Evolutionary conservation across 768 basidiomycete genomes (phyloP), one percentile per base, ranked within the genome.

Genomic region (Hebeloma cylindrosporum): DNA sequence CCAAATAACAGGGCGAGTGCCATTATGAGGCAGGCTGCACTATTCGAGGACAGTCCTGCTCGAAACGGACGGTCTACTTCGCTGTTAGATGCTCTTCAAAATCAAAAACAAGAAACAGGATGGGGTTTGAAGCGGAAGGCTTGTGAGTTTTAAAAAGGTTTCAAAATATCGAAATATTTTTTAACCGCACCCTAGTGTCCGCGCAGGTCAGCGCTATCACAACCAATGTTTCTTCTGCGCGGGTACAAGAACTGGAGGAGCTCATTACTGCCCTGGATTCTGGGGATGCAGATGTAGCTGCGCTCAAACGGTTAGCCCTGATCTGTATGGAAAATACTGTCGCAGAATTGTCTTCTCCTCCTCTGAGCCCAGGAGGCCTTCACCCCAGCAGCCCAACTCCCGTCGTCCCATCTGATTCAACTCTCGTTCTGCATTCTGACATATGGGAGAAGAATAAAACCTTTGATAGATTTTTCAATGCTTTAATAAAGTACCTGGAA

Each of bases 91-190:
- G 80, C 83, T 16, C 63, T 88, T 35, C 79, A 83, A 48, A 82
- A 78, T 42, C 72, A 76, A 51, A 82, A 74, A 48, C 79, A 83
- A 54, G 83, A 88, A 56, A 82, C 79, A 16, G 79, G 79, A 5
- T 94, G 92, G 92, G 93, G 92, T 91, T 60, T 81, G 50, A 89
- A 87, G 60, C 74, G 85, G 52, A 82, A 79, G 61, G 70, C 77
- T 30, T 64, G 91, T 93, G 60, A 61, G 81, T 78, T 30, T 30
- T 22, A 4, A 29, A 39, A 36, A 46, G 4, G 11, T 34, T 32
- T 13, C 7, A 27, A 11, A 38, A 25, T 42, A 10, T 23, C 4
- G n/a, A n/a, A n/a, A 17, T n/a, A 13, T 22, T 14, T 50, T 37
- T 50, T 61, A 3, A 42, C 39, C 20, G 26, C 9, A 6, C 20